Evolutionary conservation across 768 basidiomycete genomes (phyloP), one percentile per base, ranked within the genome.

Genomic region (Boletus vermiculosoides): DNA sequence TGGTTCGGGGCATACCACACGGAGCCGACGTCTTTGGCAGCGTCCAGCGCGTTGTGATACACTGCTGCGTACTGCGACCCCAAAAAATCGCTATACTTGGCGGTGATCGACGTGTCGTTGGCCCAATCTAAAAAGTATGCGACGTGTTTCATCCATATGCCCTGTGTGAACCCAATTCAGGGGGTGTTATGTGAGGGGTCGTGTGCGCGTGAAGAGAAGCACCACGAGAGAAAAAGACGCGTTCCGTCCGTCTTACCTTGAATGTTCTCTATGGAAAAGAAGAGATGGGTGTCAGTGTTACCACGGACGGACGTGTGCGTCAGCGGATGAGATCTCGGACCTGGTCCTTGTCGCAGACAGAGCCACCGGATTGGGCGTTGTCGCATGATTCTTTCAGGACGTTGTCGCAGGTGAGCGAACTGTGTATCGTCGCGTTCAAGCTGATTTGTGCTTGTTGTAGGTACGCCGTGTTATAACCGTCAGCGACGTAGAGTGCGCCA

Each of bases 331-430:
- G 47, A 36, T 5, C 16, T 31, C 58, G 20, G n/a, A 69, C 70
- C 72, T 82, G 80, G 56, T 83, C 78, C 36, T 71, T 65, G 60
- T 83, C 69, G 61, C 83, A 84, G 20, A 70, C 65, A 0, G 76
- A 31, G 28, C 73, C 73, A 23, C 76, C 75, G 1, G 74, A 54
- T 15, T 67, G 59, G 11, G 78, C 76, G 51, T 78, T 67, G 58
- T 84, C 83, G 52, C 83, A 84, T 1, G 81, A 77, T 65, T 83
- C 83, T 56, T 70, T 77, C 36, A 83, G 72, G 56, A 80, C 77
- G 52, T 70, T 66, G 57, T 76, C 71, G 4, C 57, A 62, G 3
- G 80, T 75, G 34, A 83, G 66, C 30, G 52, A 57, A 25, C 66
- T 62, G 13, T 55, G 48, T 18, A 83, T 78, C 15, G 81, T 80